Evolutionary conservation across 495 filamentous ascomycete species (phyloP), one percentile per base, ranked within the genome.

Genomic region (Penicillium egyptiacum): DNA sequence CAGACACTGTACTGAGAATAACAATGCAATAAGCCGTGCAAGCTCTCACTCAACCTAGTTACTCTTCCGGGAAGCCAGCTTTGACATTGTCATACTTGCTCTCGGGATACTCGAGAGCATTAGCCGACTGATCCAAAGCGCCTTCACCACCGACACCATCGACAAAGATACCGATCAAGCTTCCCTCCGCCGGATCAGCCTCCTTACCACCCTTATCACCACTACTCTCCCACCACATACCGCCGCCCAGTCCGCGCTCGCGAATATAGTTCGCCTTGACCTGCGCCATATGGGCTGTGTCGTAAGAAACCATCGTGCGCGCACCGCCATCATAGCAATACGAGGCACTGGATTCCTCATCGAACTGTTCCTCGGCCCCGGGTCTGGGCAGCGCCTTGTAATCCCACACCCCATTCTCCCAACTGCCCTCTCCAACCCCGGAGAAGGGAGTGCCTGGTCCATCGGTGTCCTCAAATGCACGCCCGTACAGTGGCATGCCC

Each of bases 201-300:
- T 61, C 57, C 64, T 60, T 71, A 5, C 73, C 75, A 33, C 73
- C 76, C 66, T 81, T 86, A 66, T 97, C 93, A 49, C 86, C 88
- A 65, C 86, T 91, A 33, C 84, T 86, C 75, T 97, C 93, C 94
- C 93, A 98, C 83, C 90, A 98, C 85, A 97, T 95, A 0, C 83
- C 88, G 14, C 94, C 92, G 23, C 89, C 92, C 6, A 96, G 80
- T 30, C 80, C 77, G 30, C 79, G 79, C 11, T 79, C 51, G 58
- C 73, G 72, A 49, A 96, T 81, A 58, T 86, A 97, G 28, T 77
- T 62, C 10, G 81, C 82, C 73, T 97, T 97, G 50, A 70, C 57
- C 22, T 73, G 64, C 4, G 79, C 84, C 59, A 85, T 82, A 17
- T 73, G 71, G 5, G 84, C 75, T 19, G 78, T 88, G 58, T 97